Evolutionary conservation across 306 rosid genomes (phyloP).

Genomic region (cucumber (Cucumis sativus)): Cucumber_9930_V3 NC_026658.2:10848001-10848500

Average conservation of each 20-base stretch:
- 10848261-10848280: background rate
- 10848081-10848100: background rate
- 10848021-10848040: background rate
- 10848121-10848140: background rate
- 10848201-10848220: background rate
- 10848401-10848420: constrained; percentile 3
- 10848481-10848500: background rate
- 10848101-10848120: background rate
- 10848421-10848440: background rate
- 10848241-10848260: background rate
- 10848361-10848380: background rate
- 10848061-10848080: background rate
- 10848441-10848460: background rate
- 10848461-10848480: background rate
- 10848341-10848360: background rate
- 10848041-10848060: background rate
- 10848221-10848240: background rate
- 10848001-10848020: background rate
- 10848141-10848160: background rate
- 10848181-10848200: background rate
- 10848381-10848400: background rate
- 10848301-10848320: background rate
- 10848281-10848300: background rate
- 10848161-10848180: background rate
- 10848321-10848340: background rate